Evolutionary conservation across 345 rosid genomes (phyloP).

Genomic region (Gynandropsis gynandra): DNA sequence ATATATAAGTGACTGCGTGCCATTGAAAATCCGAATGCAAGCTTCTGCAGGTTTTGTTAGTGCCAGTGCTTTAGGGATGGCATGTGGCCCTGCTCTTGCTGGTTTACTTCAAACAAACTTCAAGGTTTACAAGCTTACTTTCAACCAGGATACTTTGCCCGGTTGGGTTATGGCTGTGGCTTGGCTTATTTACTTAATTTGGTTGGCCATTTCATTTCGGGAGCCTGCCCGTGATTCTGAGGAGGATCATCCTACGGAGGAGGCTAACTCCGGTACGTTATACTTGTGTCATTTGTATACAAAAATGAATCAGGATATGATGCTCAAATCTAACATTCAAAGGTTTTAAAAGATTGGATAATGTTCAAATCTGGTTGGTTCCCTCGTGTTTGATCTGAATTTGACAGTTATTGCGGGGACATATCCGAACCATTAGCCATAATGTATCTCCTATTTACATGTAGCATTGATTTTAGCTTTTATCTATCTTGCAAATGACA

Average conservation of each 20-base stretch:
- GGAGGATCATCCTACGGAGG: slow-evolving; percentile 29
- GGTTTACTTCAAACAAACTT: slow-evolving; percentile 77
- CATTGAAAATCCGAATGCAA: slow-evolving; percentile 75
- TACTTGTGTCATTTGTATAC: neutral
- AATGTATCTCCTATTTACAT: too few species aligned
- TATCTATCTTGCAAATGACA: slow-evolving; percentile 22
- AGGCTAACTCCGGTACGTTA: slow-evolving; percentile 43
- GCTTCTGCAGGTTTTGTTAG: slow-evolving; percentile 98
- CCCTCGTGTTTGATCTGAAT: too few species aligned
- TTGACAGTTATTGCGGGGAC: too few species aligned
- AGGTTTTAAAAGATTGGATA: neutral
- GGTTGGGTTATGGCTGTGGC: slow-evolving; percentile 96
- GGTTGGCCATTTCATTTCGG: slow-evolving; percentile 70
- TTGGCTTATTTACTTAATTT: slow-evolving; percentile 73
- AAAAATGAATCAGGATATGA: neutral
- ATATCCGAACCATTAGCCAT: too few species aligned
- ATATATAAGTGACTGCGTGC: slow-evolving; percentile 92
- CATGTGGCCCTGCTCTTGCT: slow-evolving; percentile 98
- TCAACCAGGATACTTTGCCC: slow-evolving; percentile 72
- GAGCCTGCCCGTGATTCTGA: slow-evolving; percentile 57
- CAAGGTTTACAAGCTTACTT: slow-evolving; percentile 60
- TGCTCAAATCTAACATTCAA: neutral
- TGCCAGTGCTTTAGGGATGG: slow-evolving; percentile 99
- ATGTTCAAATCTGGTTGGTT: too few species aligned
- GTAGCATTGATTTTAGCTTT: slow-evolving; percentile 8